A percentile compares a stretch with the other conserved stretches of the same genome.
phyloP scores from a whole-genome alignment of 495 filamentous ascomycete genomes.

The Daldinia concentrica region DNA sequence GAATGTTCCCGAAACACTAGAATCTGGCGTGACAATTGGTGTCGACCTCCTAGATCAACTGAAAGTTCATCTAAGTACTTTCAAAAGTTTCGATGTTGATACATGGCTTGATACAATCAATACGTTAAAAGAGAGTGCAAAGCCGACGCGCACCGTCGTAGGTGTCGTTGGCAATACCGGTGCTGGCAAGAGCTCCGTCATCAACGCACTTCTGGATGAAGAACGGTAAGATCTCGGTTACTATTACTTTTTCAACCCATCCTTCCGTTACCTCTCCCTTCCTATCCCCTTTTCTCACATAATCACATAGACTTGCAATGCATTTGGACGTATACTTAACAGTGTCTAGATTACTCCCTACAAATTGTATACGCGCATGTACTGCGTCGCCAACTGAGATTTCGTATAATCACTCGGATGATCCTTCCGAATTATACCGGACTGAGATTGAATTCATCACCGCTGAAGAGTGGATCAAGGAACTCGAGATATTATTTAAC shows the following conservation, averaged over 20 bases:
- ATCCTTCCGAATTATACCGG: slow-evolving; percentile 58
- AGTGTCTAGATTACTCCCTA: slow-evolving; percentile 45
- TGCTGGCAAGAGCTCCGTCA: slow-evolving; percentile 67
- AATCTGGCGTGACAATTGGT: slow-evolving; percentile 44
- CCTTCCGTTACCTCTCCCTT: not conserved
- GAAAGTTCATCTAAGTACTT: slow-evolving; percentile 4
- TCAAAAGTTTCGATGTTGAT: slow-evolving; percentile 20
- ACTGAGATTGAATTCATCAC: slow-evolving; percentile 73
- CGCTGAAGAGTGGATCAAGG: slow-evolving; percentile 64
- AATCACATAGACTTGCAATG: not conserved
- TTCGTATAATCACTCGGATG: slow-evolving; percentile 64
- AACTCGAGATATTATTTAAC: slow-evolving; percentile 60
- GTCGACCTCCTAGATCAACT: slow-evolving; percentile 42
- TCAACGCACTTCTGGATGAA: slow-evolving; percentile 68
- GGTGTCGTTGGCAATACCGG: slow-evolving; percentile 69
- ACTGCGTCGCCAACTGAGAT: slow-evolving; percentile 74
- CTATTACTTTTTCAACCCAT: not conserved
- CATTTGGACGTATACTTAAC: slow-evolving; percentile 4
- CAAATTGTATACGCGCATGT: slow-evolving; percentile 62
- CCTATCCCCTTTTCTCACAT: not conserved
- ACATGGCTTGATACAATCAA: slow-evolving; percentile 58
- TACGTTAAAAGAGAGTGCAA: slow-evolving; percentile 36
- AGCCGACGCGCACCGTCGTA: slow-evolving; percentile 56
- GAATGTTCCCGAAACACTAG: slow-evolving; percentile 39
- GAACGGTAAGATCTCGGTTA: slow-evolving; percentile 45